These are phyloP conservation scores for Chrysopogon serrulatus DNA, from an alignment of 176 grass and related monocot species.

Conservation along the genomic window DNA sequence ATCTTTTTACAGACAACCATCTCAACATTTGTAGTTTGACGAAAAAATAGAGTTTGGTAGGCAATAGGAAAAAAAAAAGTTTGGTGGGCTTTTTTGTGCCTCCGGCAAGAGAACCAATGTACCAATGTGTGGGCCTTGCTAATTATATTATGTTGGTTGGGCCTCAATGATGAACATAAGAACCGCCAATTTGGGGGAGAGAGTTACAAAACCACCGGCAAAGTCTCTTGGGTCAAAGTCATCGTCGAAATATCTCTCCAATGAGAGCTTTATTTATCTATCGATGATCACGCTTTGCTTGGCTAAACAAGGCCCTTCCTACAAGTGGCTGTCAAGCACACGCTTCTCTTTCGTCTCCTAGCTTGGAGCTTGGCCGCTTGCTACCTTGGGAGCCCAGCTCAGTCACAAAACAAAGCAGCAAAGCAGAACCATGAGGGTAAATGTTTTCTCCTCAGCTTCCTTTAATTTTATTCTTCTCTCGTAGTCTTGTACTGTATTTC, in stretches of 20 bases:
- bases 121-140: neutral
- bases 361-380: too few species aligned
- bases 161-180: neutral
- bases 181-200: neutral
- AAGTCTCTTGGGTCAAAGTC: conserved; percentile 16
- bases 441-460: neutral
- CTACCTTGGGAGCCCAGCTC: neutral
- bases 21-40: too few species aligned
- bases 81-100: neutral
- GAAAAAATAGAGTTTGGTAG: neutral
- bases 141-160: neutral
- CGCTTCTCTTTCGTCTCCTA: neutral
- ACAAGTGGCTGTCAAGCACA: neutral
- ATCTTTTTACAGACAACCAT: too few species aligned
- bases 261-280: neutral
- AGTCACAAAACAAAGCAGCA: neutral
- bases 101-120: neutral
- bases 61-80: too few species aligned
- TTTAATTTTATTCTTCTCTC: neutral
- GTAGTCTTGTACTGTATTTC: neutral
- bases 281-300: neutral
- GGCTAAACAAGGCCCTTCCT: neutral
- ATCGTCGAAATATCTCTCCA: neutral
- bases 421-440: conserved; percentile 34
- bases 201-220: neutral